Evolutionary conservation across 1,284 basidiomycete species (phyloP), one percentile per base, ranked within the genome.

Genomic region (Austropuccinia psidii): DNA sequence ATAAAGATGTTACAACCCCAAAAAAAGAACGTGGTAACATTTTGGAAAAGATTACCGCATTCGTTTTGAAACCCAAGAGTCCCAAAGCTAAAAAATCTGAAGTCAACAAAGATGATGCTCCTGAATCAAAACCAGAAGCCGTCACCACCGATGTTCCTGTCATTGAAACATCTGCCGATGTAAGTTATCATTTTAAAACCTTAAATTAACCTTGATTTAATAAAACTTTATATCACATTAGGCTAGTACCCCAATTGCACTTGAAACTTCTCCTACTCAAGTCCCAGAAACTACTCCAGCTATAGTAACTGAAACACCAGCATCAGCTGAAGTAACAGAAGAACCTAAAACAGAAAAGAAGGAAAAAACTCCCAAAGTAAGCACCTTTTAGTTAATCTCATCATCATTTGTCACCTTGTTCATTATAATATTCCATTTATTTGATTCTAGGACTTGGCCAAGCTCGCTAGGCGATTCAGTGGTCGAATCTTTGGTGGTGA

Each of bases 61-160:
- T 73, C 31, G 70, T 73, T 31, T 21, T 73, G 37, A 73, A 73
- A 39, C 70, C 70, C 50, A 73, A 65, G 50, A 73, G 70, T 41
- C 70, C 70, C 3, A 62, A 52, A 29, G n/a, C 11, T 41, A 73
- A 73, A 50, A 73, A 73, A 47, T n/a, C 47, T 5, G 70, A 73
- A 11, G 47, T 49, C 9, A 41, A 39, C 9, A 70, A 70, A 29
- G 45, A 58, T 21, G 68, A 61, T 6, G 17, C 0, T 1, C 50
- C 54, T 11, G 64, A 54, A 27, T 11, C 17, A 41, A 64, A 64
- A 9, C 15, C 37, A 5, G 64, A 66, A 21, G 43, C 66, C 2
- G n/a, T n/a, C n/a, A n/a, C n/a, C n/a, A n/a, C n/a, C n/a, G n/a
- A n/a, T n/a, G n/a, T n/a, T n/a, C 11, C 33, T 13, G 47, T 29